Evolutionary conservation across 495 filamentous ascomycete species (phyloP).

Genomic region (Neurospora sp.): DNA sequence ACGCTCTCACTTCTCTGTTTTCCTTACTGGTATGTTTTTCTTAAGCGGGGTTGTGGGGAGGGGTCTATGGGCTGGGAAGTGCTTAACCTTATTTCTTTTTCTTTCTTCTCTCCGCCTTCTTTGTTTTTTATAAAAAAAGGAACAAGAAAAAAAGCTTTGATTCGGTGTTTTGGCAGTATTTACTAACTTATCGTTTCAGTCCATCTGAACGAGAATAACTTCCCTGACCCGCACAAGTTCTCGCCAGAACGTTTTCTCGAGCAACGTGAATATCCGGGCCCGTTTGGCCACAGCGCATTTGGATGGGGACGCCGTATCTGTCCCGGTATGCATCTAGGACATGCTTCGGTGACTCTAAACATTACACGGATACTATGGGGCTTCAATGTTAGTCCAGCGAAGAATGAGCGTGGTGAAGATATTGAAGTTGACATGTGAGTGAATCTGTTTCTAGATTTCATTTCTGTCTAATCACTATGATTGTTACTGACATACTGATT

Average conservation of each 20-base stretch:
- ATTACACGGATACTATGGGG: conserved; percentile 46
- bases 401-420: conserved; percentile 34
- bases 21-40: too few relatives aligned
- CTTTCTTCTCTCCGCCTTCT: too few relatives aligned
- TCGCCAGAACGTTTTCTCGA: conserved; percentile 33
- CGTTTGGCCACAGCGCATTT: conserved; percentile 46
- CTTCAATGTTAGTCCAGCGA: conserved; percentile 36
- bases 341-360: conserved; percentile 39
- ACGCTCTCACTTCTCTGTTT: too few relatives aligned
- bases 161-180: too few relatives aligned
- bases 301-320: conserved; percentile 50
- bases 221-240: conserved; percentile 45
- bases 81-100: too few relatives aligned
- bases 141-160: too few relatives aligned
- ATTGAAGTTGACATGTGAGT: conserved; percentile 40
- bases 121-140: too few relatives aligned
- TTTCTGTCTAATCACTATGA: not conserved
- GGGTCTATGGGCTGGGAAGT: too few relatives aligned
- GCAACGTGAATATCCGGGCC: conserved; percentile 38
- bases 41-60: too few relatives aligned
- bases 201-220: conserved; percentile 49
- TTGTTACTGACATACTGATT: not conserved
- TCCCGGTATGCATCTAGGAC: conserved; percentile 43
- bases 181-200: conserved; percentile 17
- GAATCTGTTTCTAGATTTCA: not conserved